Percentiles rank a stretch among this genome's conserved stretches.
Evolutionary conservation across 768 basidiomycete species (phyloP).

Genomic region (Panellus pusillus): DNA sequence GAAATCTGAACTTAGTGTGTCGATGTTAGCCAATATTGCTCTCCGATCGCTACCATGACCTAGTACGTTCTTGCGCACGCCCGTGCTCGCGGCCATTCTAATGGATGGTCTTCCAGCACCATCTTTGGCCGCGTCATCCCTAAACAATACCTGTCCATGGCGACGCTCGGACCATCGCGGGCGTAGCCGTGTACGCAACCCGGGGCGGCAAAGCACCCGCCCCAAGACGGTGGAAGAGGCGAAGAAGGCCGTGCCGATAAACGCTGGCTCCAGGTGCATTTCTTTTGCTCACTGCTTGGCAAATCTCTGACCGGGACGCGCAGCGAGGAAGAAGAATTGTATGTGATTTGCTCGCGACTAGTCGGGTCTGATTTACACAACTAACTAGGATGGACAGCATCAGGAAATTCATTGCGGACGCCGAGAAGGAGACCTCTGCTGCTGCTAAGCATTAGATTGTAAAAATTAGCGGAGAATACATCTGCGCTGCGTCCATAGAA

Average conservation of each 20-base stretch:
- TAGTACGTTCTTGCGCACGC: constrained; percentile 15
- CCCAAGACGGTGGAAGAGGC: constrained; percentile 52
- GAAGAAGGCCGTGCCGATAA: constrained; percentile 63
- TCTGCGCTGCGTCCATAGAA: constrained; percentile 5
- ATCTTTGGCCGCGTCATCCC: constrained; percentile 80
- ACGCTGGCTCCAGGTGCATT: constrained; percentile 68
- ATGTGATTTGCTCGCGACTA: constrained; percentile 33
- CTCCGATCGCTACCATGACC: constrained; percentile 18
- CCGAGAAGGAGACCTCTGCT: constrained; percentile 64
- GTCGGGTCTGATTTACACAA: constrained; percentile 34
- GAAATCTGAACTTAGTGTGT: not conserved
- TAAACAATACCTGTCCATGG: constrained; percentile 78
- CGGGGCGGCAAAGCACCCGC: constrained; percentile 42
- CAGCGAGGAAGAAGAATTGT: constrained; percentile 89
- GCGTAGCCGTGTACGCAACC: constrained; percentile 51
- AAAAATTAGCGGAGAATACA: constrained; percentile 3
- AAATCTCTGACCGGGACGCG: constrained; percentile 18
- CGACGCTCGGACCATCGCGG: constrained; percentile 58
- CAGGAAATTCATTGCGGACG: constrained; percentile 76
- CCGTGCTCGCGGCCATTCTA: not conserved
- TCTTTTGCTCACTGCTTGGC: not conserved
- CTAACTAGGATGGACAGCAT: constrained; percentile 64
- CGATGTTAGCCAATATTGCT: not conserved
- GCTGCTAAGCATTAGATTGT: constrained; percentile 44
- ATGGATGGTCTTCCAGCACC: constrained; percentile 41